Evolutionary conservation across 2,329 filamentous ascomycete genomes (phyloP), one percentile per base, ranked within the genome.

Genomic region (Bimuria novae-zelandiae): DNA sequence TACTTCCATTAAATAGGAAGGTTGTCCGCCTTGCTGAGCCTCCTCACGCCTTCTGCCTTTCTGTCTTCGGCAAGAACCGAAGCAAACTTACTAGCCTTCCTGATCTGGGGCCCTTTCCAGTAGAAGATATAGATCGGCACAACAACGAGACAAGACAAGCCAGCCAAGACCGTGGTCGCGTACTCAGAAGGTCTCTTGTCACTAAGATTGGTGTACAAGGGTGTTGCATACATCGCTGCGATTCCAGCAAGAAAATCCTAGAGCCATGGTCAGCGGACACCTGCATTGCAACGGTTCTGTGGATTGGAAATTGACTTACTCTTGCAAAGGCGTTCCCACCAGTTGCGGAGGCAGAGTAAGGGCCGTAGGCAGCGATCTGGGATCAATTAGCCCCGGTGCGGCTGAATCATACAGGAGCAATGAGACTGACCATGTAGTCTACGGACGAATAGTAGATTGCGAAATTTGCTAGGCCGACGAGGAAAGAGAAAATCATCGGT

Each of bases 381-480:
- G 7, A 1, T 11, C 8, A 17, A 19, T 43, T 30, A 43, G 40
- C 23, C 10, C 4, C 7, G 2, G 1, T 19, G 3, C n/a, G 10
- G 25, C 25, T 27, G 30, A 19, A 3, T 11, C 19, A 1, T 29
- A 3, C n/a, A 10, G 5, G 30, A 12, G n/a, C 11, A 11, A 4
- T 23, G 7, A 19, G n/a, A 19, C 25, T 16, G 10, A 43, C 40
- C 84, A 89, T 89, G 74, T 90, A 90, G 69, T 90, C 86, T 55
- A 89, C 88, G 0, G 87, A 89, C 0, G 86, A 85, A 84, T 89
- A 89, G 75, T 89, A 89, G 54, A 89, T 89, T 33, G 82, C 75
- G 43, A 87, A 89, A 52, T 64, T 90, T 51, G 88, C 88, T 42
- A 90, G 84, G 16, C 87, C 88, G 45, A 91, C 84, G 25, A 89